phyloP scores from a whole-genome alignment of 495 filamentous ascomycete genomes.

The Aspergillus biplanus region DNA sequence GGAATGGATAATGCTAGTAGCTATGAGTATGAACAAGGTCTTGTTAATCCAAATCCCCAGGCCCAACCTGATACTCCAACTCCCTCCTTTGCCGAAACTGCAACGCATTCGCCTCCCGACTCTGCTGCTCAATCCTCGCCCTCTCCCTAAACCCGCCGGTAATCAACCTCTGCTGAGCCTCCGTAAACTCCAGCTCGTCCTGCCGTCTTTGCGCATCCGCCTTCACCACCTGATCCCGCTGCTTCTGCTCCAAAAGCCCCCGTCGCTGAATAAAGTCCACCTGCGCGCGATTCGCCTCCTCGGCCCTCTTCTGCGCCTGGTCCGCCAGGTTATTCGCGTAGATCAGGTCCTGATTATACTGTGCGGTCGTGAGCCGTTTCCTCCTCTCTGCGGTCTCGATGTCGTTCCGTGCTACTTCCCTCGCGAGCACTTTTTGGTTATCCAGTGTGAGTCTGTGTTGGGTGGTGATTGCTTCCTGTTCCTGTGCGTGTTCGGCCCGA shows the following conservation, averaged over 20 bases:
- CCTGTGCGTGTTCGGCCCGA: constrained; percentile 12
- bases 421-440: neutral
- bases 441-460: constrained; percentile 7
- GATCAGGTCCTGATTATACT: constrained; percentile 15
- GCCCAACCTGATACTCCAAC: too few species aligned
- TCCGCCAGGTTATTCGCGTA: constrained; percentile 12
- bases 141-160: constrained; percentile 12
- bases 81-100: too few species aligned
- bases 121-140: constrained; percentile 15
- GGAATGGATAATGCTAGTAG: too few species aligned
- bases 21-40: too few species aligned
- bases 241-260: constrained; percentile 9
- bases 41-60: too few species aligned
- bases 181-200: constrained; percentile 3
- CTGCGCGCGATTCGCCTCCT: neutral
- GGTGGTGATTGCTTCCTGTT: neutral
- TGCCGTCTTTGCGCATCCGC: constrained; percentile 1
- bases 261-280: too few species aligned
- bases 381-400: constrained; percentile 5
- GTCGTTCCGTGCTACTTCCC: constrained; percentile 8
- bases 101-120: constrained; percentile 1
- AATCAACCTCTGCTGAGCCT: constrained; percentile 7
- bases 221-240: constrained; percentile 8
- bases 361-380: constrained; percentile 2
- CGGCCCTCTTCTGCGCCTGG: constrained; percentile 14